These are phyloP conservation scores for Cyclostephanos invisitatus DNA, from an alignment of 108 stramenopile species.

Conservation along the genomic window DNA sequence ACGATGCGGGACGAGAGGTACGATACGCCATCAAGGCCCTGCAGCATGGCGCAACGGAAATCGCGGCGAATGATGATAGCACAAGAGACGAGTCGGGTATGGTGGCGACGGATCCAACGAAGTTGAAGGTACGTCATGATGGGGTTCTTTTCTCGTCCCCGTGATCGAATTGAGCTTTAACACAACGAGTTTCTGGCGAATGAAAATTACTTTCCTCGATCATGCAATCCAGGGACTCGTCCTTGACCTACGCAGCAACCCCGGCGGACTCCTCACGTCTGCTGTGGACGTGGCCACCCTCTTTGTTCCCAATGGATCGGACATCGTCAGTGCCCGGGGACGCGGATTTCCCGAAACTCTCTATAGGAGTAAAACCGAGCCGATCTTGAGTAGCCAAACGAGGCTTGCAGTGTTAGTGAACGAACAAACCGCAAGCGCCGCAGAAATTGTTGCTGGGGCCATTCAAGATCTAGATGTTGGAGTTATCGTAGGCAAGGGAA, in stretches of 20 bases:
- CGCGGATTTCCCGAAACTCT: conserved; percentile 87
- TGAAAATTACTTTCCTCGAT: not conserved
- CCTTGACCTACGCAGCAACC: conserved; percentile 94
- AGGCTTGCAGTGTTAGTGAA: conserved; percentile 92
- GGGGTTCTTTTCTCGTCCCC: not conserved
- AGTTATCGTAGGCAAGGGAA: conserved; percentile 86
- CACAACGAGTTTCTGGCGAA: not conserved
- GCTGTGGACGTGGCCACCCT: conserved; percentile 92
- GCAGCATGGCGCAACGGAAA: conserved; percentile 66
- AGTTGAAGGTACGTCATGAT: conserved; percentile 48
- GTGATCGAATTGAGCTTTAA: not conserved
- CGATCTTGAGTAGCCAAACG: conserved; percentile 72
- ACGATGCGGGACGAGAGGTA: conserved; percentile 84
- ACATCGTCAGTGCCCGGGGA: conserved; percentile 91
- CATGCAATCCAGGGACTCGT: conserved; percentile 64
- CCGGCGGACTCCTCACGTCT: conserved; percentile 91
- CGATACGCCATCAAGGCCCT: conserved; percentile 68
- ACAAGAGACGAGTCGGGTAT: conserved; percentile 19
- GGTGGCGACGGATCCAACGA: conserved; percentile 28
- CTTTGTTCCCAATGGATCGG: conserved; percentile 89
- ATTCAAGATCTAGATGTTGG: conserved; percentile 96
- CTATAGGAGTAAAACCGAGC: conserved; percentile 83
- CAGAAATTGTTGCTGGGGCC: conserved; percentile 96
- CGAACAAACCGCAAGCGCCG: conserved; percentile 89
- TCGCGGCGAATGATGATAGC: conserved; percentile 48